phyloP scores from a whole-genome alignment of 345 rosid genomes.

The Citrus medica region DNA sequence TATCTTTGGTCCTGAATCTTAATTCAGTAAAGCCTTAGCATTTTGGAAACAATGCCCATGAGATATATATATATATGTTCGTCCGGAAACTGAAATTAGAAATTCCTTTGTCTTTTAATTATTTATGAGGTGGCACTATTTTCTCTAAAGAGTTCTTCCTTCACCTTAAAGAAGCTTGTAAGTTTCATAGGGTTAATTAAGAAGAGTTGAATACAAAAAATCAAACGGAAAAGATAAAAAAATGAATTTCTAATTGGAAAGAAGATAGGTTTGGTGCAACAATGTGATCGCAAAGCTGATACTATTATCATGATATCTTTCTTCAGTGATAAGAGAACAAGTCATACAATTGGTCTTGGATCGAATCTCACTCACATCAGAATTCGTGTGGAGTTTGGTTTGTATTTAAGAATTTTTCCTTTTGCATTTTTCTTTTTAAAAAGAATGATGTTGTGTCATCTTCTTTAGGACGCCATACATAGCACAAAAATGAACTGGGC shows the following conservation, averaged over 20 bases:
- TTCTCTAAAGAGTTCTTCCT: not conserved
- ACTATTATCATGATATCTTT: not conserved
- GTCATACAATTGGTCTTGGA: not conserved
- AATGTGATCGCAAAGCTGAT: no score
- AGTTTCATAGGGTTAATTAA: no score
- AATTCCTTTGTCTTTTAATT: not conserved
- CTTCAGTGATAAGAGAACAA: not conserved
- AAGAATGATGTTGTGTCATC: not conserved
- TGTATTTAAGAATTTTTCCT: not conserved
- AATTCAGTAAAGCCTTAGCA: not conserved
- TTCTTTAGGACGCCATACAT: not conserved
- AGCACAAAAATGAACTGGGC: slow-evolving; percentile 5
- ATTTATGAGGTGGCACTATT: not conserved
- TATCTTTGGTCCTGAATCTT: not conserved
- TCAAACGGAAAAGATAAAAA: no score
- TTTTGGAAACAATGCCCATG: not conserved
- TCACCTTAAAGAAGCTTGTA: not conserved
- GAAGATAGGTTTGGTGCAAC: no score
- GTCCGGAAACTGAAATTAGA: not conserved
- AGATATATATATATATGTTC: not conserved
- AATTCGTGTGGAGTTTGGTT: not conserved
- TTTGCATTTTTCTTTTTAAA: not conserved
- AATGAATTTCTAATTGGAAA: no score
- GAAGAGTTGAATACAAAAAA: no score
- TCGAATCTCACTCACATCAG: not conserved